phyloP scores from a whole-genome alignment of 352 stramenopile genomes.

The Globisporangium cylindrosporum region DNA sequence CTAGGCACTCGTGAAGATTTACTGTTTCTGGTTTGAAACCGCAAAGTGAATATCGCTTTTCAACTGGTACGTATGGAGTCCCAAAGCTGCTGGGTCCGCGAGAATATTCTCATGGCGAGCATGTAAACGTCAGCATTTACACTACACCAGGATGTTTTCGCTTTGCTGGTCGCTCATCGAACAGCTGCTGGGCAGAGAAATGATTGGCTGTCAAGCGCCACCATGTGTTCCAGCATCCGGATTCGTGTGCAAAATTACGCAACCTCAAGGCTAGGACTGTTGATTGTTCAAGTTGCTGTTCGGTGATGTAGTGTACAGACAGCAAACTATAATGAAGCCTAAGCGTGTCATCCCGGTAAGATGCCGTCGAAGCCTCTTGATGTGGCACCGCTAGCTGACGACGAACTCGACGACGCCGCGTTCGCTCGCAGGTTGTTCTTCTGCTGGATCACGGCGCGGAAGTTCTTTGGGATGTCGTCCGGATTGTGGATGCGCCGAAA shows the following conservation, averaged over 20 bases:
- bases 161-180: not conserved
- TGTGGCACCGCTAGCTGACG: not conserved
- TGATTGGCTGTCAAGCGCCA: not conserved
- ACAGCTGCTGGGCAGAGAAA: not conserved
- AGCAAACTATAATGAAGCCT: not conserved
- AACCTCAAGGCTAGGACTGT: not conserved
- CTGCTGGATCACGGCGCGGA: slow-evolving; percentile 56
- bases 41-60: not conserved
- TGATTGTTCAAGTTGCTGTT: slow-evolving; percentile 1
- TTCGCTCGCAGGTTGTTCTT: slow-evolving; percentile 32
- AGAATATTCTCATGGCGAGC: not conserved
- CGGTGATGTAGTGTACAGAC: not conserved
- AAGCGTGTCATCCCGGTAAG: slow-evolving; percentile 5
- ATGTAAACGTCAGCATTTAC: not conserved
- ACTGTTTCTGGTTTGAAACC: slow-evolving; percentile 1
- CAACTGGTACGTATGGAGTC: too few relatives aligned
- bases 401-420: not conserved
- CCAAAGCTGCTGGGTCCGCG: not conserved
- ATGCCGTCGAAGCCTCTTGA: slow-evolving; percentile 9
- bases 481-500: slow-evolving; percentile 69
- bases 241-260: slow-evolving; percentile 4
- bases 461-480: slow-evolving; percentile 72
- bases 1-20: not conserved
- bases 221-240: slow-evolving; percentile 2
- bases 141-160: not conserved